A percentile compares a stretch with the other conserved stretches of the same genome.
Evolutionary conservation across 805 yeast species (phyloP).

Genomic region (Barnettozyma vustinii): DNA sequence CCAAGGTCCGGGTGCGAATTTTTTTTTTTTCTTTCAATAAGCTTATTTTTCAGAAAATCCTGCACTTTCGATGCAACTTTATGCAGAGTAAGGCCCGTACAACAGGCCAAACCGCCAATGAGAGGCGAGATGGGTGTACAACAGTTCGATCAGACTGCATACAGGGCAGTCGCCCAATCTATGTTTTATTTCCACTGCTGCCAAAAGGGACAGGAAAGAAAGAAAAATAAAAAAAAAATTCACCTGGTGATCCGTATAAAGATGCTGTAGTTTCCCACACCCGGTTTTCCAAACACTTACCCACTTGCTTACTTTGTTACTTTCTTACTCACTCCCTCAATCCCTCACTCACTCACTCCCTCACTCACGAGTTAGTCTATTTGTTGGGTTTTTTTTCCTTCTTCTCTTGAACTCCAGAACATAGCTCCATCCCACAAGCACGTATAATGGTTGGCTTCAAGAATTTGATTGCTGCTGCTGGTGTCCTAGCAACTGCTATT

Average conservation of each 20-base stretch:
- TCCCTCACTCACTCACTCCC: too few species aligned
- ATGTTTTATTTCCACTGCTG: too few species aligned
- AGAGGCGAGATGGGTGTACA: neutral
- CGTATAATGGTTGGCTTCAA: slow-evolving; percentile 8
- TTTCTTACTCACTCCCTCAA: too few species aligned
- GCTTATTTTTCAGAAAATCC: neutral
- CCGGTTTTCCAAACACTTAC: too few species aligned
- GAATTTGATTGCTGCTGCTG: slow-evolving; percentile 2
- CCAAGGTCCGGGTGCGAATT: neutral
- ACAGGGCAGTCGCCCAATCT: neutral
- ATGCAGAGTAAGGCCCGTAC: neutral
- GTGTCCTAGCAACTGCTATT: slow-evolving; percentile 2
- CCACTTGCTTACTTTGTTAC: too few species aligned
- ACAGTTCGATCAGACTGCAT: neutral
- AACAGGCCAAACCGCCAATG: neutral
- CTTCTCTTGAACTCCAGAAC: neutral
- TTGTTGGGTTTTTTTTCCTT: neutral
- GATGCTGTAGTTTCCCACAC: neutral
- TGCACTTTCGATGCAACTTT: neutral
- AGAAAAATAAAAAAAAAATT: too few species aligned
- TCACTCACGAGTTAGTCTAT: too few species aligned
- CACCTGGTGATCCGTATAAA: neutral
- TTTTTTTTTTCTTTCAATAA: neutral
- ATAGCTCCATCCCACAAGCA: neutral
- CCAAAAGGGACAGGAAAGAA: too few species aligned